Base-by-base conservation (phyloP, 1,139 yeast species). In the Geotrichum restrictum region DNA sequence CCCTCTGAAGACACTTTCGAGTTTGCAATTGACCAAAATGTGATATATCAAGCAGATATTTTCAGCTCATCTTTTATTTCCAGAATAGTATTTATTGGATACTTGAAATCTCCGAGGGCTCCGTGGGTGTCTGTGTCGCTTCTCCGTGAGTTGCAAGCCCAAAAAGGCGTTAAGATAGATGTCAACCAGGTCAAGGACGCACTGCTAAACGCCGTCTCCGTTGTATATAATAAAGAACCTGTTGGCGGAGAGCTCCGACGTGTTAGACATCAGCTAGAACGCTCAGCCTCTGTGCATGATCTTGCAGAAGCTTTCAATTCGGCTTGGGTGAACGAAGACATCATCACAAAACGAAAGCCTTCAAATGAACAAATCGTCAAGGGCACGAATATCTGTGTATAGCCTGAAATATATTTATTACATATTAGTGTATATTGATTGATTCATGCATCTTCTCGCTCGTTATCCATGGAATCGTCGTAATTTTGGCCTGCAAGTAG, bases 161-260 rank as follows among this genome's bases (percentile, higher is more conserved):
- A 39, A 13, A 16, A 37, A n/a, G 44, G 39, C n/a, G 46, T 53
- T 29, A 31, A 40, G 3, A 29, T 44, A 19, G 49, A 47, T 13
- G 51, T 39, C 2, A 45, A 41, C 2, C 38, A 45, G 3, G 40
- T 85, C 85, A 43, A 80, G 64, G 39, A 81, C 81, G 53, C 37
- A 5, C 36, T 50, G 13, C 32, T 38, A 6, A 18, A 40, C 19
- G 47, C 46, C 4, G 40, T 37, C n/a, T 39, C 49, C 11, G 32
- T 16, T 8, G 46, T 50, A 1, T 46, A 50, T 37, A 41, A 42
- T 10, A n/a, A 16, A 5, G 43, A 36, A 14, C 40, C 46, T 32
- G 49, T 38, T 13, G 18, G 31, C 1, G 53, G 49, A n/a, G 53
- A 50, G 16, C 3, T 50, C 22, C 40, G 31, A 11, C 53, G 53